Evolutionary conservation across 73 alveolate genomes (phyloP), one percentile per base, ranked within the genome.

Genomic region (Symbiodinium pilosum): DNA sequence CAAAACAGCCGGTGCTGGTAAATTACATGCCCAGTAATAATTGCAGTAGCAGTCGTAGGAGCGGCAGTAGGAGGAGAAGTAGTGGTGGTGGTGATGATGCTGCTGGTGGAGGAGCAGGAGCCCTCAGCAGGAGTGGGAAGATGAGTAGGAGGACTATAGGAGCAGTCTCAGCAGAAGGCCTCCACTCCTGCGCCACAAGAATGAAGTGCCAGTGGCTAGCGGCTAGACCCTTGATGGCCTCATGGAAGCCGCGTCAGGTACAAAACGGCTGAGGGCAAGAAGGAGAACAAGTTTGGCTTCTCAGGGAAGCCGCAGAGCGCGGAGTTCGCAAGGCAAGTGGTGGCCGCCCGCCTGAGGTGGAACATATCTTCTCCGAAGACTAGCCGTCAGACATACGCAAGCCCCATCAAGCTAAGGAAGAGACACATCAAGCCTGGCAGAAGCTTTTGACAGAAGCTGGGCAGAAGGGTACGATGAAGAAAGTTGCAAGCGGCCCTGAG

Each of bases 211-310:
- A 26, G 12, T 20, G 12, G n/a, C n/a, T n/a, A n/a, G n/a, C n/a
- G n/a, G n/a, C n/a, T n/a, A n/a, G n/a, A n/a, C n/a, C n/a, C n/a
- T n/a, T n/a, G n/a, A n/a, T n/a, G n/a, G n/a, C n/a, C n/a, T n/a
- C n/a, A n/a, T n/a, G n/a, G n/a, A n/a, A 20, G 34, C 81, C 2
- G 28, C 24, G 40, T 39, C 77, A 92, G 99, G 99, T 71, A 99
- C 98, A 93, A 99, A 99, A 99, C 99, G 32, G 99, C 93, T 51
- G 99, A 99, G 54, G 99, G 99, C 87, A 99, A 99, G 99, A 99
- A 99, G 26, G 99, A 96, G 85, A 99, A 99, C 94, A 98, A 85
- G 86, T 99, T 99, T 69, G 99, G 99, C 68, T 94, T 89, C 92
- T 99, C 98, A 36, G 99, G 98, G 64, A 84, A 99, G 99, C 97